These are phyloP conservation scores for Chytriomyces hyalinus DNA, from an alignment of 192 early-diverging fungal genomes.

Conservation along the genomic window DNA sequence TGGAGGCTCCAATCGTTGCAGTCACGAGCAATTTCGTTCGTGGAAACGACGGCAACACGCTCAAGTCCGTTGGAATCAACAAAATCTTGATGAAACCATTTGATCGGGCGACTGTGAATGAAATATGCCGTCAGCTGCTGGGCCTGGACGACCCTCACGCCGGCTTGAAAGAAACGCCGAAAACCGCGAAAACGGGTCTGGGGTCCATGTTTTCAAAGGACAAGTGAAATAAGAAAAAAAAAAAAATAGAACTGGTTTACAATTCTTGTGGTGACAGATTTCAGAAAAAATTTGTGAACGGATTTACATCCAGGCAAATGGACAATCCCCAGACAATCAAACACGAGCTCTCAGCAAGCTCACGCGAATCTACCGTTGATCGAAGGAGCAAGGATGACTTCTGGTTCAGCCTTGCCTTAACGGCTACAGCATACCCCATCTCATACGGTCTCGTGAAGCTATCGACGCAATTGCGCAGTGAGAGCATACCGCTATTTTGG, in stretches of 20 bases:
- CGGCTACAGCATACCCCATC: neutral
- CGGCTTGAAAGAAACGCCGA: no score
- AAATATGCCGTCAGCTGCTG: constrained; percentile 8
- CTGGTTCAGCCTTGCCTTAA: neutral
- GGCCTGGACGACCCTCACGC: neutral
- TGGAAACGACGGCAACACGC: constrained; percentile 5
- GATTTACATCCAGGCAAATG: no score
- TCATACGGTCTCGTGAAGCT: neutral
- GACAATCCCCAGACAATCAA: no score
- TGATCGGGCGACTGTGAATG: constrained; percentile 2
- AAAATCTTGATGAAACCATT: constrained; percentile 37
- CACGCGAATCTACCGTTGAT: no score
- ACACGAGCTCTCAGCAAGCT: no score
- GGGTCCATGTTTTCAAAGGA: no score
- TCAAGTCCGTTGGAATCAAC: constrained; percentile 27
- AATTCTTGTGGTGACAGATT: no score
- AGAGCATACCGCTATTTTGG: constrained; percentile 8
- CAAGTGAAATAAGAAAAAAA: no score
- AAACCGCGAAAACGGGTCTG: no score
- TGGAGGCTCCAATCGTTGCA: constrained; percentile 37
- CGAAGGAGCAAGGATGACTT: neutral
- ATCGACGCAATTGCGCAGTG: neutral
- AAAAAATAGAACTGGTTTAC: no score
- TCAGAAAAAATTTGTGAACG: no score
- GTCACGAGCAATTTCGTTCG: constrained; percentile 36